Evolutionary conservation across 1,139 yeast species (phyloP), one percentile per base, ranked within the genome.

Genomic region (Arxiozyma heterogenica): DNA sequence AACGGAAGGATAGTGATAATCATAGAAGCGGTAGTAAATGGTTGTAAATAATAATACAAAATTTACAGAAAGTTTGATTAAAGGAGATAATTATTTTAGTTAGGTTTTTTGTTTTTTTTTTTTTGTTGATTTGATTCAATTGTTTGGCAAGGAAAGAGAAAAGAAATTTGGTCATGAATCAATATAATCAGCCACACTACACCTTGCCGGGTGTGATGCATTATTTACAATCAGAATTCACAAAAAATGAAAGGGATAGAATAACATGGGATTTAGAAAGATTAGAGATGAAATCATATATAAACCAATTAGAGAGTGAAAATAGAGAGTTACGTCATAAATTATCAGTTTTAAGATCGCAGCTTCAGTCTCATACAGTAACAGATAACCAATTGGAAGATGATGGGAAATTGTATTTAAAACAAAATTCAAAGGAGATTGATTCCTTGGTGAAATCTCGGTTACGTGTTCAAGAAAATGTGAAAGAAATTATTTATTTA

Each of bases 241-340:
- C 80, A 55, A 74, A 75, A 50, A 78, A 76, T 62, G 84, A 80
- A 62, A 74, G 80, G 52, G 81, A 78, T 57, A 70, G 82, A 50
- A 77, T 80, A 51, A 76, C 76, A 50, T 80, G 83, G 83, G 82
- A 76, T 55, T 66, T 79, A 52, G 81, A 77, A 60, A 68, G 77
- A 49, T 78, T 81, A 15, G 81, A 78, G 59, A 76, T 78, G 81
- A 75, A 73, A 53, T 73, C 82, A 11, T 75, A 80, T 53, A 80
- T 86, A 53, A 85, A 84, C 1, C 82, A 83, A 51, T 71, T 90
- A 41, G 77, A 77, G 54, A 83, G 81, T 41, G 86, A 82, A 56
- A 89, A 88, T 60, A 78, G 76, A 44, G 75, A 76, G 51, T 69
- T 88, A 57, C 70, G 74, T 50, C 66, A 70, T 2, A 81, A 81